Evolutionary conservation across 176 grass and related monocot species (phyloP).

Genomic region (Avena sativa): DNA sequence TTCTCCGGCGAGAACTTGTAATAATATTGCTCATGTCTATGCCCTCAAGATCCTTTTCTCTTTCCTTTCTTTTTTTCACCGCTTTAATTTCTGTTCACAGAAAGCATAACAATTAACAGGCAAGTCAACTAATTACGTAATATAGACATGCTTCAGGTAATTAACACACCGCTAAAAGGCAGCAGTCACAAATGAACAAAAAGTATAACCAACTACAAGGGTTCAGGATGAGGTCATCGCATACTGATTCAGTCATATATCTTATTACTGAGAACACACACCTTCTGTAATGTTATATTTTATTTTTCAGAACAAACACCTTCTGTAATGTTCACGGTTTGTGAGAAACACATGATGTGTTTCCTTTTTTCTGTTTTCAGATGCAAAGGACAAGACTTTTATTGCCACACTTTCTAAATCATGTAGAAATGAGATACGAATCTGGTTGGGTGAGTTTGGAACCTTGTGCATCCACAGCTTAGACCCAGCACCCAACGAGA

Average conservation of each 20-base stretch:
- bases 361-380: constrained; percentile 2
- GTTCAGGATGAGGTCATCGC: not conserved
- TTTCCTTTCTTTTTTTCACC: constrained; percentile 91
- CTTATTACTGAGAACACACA: constrained; percentile 33
- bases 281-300: not conserved
- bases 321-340: constrained; percentile 9
- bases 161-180: not conserved
- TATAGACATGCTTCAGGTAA: constrained; percentile 26
- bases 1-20: constrained; percentile 79
- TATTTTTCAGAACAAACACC: constrained; percentile 31
- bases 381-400: constrained; percentile 5
- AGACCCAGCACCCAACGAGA: not conserved
- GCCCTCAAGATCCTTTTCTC: constrained; percentile 93
- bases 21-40: constrained; percentile 98
- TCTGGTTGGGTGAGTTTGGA: not conserved
- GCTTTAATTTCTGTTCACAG: constrained; percentile 80
- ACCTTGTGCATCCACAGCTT: constrained; percentile 17
- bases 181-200: not conserved
- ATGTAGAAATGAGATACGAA: not conserved
- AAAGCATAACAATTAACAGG: constrained; percentile 41
- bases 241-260: not conserved
- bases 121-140: constrained; percentile 26
- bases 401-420: not conserved
- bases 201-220: not conserved
- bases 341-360: not conserved